phyloP scores from a whole-genome alignment of 306 rosid genomes.

The Vigna trinervia region DNA sequence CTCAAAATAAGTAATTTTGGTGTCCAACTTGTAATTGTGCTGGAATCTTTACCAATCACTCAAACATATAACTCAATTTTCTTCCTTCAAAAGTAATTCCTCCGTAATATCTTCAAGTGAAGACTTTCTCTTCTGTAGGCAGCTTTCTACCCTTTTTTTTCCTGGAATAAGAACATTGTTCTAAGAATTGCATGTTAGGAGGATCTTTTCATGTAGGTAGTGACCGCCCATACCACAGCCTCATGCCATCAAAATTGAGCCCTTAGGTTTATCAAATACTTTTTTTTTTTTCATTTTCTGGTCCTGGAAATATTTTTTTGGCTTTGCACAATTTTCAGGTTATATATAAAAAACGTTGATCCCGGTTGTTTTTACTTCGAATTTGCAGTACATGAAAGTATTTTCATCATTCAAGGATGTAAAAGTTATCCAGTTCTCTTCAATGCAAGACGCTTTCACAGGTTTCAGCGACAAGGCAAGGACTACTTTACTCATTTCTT shows the following conservation, averaged over 20 bases:
- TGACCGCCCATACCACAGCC: neutral
- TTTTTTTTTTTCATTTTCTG: neutral
- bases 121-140: constrained; percentile 1
- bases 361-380: constrained; percentile 38
- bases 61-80: neutral
- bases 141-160: neutral
- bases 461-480: constrained; percentile 82
- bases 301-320: neutral
- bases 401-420: constrained; percentile 86
- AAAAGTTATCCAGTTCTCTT: constrained; percentile 86
- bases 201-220: neutral
- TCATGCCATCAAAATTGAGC: neutral
- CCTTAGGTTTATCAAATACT: neutral
- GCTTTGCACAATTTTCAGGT: neutral
- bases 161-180: neutral
- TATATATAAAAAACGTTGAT: constrained; percentile 8
- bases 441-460: constrained; percentile 83
- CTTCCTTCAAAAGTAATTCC: constrained; percentile 16
- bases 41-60: neutral
- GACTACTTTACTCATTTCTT: constrained; percentile 13
- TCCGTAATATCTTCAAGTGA: neutral
- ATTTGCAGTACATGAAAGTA: constrained; percentile 66
- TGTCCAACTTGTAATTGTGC: constrained; percentile 16
- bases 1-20: constrained; percentile 9
- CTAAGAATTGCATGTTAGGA: constrained; percentile 5